phyloP scores from a whole-genome alignment of 2,329 filamentous ascomycete species.

The Aschersonia sp. region DNA sequence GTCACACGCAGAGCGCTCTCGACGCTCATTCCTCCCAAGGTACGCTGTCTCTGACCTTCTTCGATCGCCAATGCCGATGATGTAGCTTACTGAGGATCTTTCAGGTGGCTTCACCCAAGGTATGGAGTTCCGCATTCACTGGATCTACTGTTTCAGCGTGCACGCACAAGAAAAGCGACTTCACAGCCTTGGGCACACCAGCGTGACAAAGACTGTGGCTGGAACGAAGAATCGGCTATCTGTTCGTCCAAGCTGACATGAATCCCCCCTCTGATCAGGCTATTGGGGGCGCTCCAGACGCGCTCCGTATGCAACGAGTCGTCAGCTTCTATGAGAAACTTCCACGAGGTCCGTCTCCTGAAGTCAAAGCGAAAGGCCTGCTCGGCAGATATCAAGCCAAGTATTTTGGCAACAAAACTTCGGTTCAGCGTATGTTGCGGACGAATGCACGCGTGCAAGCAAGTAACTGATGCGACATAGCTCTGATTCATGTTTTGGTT shows the following conservation, averaged over 20 bases:
- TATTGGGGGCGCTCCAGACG: slow-evolving; percentile 88
- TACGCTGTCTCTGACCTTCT: slow-evolving; percentile 25
- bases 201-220: too few relatives aligned
- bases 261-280: slow-evolving; percentile 40
- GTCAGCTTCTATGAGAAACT: slow-evolving; percentile 99
- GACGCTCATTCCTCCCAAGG: slow-evolving; percentile 98
- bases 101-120: slow-evolving; percentile 70
- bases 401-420: slow-evolving; percentile 93
- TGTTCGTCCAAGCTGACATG: slow-evolving; percentile 17
- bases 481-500: slow-evolving; percentile 74
- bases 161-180: too few relatives aligned
- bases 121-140: slow-evolving; percentile 22
- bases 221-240: background rate
- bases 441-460: slow-evolving; percentile 10
- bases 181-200: too few relatives aligned
- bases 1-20: slow-evolving; percentile 82
- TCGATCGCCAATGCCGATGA: slow-evolving; percentile 6
- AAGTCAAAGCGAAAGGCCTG: slow-evolving; percentile 66
- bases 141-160: too few relatives aligned
- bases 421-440: slow-evolving; percentile 60
- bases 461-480: slow-evolving; percentile 29
- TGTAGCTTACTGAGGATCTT: slow-evolving; percentile 6
- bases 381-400: slow-evolving; percentile 76
- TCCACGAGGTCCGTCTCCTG: slow-evolving; percentile 78
- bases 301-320: slow-evolving; percentile 92